A percentile compares a stretch with the other conserved stretches of the same genome.
Conservation (phyloP, 2,329 filamentous ascomycete genomes). For the Ceratocystis albifundus region DNA sequence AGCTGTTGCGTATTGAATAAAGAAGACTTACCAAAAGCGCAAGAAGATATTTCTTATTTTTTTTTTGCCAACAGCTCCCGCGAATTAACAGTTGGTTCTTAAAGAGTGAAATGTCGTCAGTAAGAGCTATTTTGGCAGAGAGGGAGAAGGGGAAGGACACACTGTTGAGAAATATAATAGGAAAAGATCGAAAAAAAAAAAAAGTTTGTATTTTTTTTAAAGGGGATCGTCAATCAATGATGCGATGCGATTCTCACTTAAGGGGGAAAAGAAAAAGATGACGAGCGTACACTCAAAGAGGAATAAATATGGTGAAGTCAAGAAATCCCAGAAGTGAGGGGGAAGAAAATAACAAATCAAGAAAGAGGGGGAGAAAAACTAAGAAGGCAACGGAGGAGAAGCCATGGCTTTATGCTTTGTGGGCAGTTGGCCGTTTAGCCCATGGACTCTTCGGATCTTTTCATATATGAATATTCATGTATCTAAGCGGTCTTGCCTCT, state of each 20-base stretch:
- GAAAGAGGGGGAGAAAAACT: background rate
- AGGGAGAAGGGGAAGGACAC: background rate
- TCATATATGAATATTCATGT: conserved; percentile 13
- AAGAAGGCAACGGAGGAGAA: conserved; percentile 1
- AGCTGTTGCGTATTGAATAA: background rate
- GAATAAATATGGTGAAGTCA: conserved; percentile 8
- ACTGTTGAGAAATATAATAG: conserved; percentile 9
- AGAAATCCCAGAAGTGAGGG: background rate
- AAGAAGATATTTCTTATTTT: background rate
- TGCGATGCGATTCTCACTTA: conserved; percentile 1
- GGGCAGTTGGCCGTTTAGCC: conserved; percentile 3
- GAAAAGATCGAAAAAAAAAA: background rate
- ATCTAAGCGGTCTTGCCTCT: conserved; percentile 6
- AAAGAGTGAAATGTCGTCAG: background rate
- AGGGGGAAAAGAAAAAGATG: background rate
- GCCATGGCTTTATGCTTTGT: conserved; percentile 12
- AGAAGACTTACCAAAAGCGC: background rate
- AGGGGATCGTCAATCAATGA: background rate
- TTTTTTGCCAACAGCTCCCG: background rate
- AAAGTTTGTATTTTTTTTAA: background rate
- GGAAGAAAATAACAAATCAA: background rate
- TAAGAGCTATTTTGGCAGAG: background rate
- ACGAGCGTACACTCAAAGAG: background rate
- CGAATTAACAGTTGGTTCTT: background rate
- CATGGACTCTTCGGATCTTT: background rate